phyloP scores from a whole-genome alignment of 352 stramenopile species.

The Phytophthora sp. region DNA sequence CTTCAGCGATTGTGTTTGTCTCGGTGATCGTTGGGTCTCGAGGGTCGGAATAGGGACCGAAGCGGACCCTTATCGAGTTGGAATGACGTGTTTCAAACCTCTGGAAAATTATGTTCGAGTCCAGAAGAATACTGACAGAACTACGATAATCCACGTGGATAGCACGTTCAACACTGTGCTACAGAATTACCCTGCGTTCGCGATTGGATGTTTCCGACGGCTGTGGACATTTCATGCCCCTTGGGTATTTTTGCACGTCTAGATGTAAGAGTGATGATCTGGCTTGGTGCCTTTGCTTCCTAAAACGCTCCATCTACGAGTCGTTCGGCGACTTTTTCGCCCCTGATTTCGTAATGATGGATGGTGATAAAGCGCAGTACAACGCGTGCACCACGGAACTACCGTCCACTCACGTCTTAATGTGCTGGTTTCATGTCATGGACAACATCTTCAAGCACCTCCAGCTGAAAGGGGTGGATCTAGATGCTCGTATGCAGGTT shows the following conservation, averaged over 20 bases:
- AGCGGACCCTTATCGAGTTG: background rate
- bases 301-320: background rate
- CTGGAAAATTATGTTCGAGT: background rate
- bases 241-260: background rate
- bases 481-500: background rate
- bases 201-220: background rate
- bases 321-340: background rate
- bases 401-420: background rate
- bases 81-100: background rate
- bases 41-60: background rate
- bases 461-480: background rate
- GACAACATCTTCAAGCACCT: background rate
- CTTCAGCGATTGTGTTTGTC: background rate
- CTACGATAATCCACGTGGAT: background rate
- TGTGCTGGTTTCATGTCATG: constrained; percentile 4
- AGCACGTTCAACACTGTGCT: background rate
- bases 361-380: background rate
- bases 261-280: background rate
- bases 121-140: background rate
- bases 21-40: background rate
- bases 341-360: background rate
- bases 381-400: background rate
- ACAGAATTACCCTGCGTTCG: background rate
- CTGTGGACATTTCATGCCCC: background rate
- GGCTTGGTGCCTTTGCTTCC: background rate